phyloP scores from a whole-genome alignment of 768 basidiomycete genomes.

The Amanita subjunquillea region DNA sequence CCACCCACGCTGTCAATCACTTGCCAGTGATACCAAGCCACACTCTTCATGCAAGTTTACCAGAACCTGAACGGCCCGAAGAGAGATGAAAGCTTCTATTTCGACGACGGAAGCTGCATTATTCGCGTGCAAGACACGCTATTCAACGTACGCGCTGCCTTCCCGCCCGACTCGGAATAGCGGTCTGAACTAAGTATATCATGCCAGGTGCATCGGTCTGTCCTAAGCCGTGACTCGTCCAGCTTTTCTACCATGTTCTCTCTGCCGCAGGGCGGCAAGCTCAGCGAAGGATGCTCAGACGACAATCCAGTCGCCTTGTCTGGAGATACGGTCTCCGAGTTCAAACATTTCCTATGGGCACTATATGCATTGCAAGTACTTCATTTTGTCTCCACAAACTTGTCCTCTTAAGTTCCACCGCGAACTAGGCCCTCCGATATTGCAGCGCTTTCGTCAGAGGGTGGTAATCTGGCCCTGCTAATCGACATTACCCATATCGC shows the following conservation, averaged over 20 bases:
- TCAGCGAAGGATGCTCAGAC: conserved; percentile 52
- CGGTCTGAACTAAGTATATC: background rate
- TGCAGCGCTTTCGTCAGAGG: conserved; percentile 31
- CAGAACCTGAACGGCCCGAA: background rate
- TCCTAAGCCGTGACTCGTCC: conserved; percentile 52
- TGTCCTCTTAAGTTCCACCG: background rate
- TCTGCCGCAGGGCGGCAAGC: conserved; percentile 44
- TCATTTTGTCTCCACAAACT: background rate
- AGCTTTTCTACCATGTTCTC: conserved; percentile 60
- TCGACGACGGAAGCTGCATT: conserved; percentile 61
- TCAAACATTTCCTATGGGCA: conserved; percentile 65
- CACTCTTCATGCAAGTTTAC: background rate
- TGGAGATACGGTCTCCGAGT: conserved; percentile 57
- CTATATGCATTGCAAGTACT: conserved; percentile 60
- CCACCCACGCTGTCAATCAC: background rate
- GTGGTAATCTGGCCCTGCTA: conserved; percentile 41
- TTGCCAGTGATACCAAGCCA: background rate
- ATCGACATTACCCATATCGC: conserved; percentile 57
- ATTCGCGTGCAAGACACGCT: conserved; percentile 51
- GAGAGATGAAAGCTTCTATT: conserved; percentile 50
- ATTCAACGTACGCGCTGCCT: conserved; percentile 45
- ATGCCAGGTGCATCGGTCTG: conserved; percentile 45
- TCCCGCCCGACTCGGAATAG: background rate
- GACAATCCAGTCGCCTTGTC: conserved; percentile 51
- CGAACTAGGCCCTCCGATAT: conserved; percentile 51